Evolutionary conservation across 768 basidiomycete genomes (phyloP), one percentile per base, ranked within the genome.

Genomic region (Baorangia bicolor): DNA sequence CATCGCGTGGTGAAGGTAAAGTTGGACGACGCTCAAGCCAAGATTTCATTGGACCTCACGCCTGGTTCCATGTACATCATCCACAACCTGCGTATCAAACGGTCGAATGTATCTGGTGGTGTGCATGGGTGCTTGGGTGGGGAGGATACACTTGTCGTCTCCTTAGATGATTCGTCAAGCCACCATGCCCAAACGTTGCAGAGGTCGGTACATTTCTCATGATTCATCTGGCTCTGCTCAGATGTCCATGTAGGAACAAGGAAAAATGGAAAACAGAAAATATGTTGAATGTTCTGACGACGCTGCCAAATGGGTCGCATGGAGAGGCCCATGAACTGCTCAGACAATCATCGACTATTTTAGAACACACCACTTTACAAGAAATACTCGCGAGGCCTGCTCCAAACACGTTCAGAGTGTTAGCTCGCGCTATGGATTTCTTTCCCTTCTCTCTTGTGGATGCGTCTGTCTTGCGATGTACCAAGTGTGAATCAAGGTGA

Each of bases 391-490:
- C 64, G 14, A 55, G 58, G 27, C 60, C 70, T 23, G 66, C 64
- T 38, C 74, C 80, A 4, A 68, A 67, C 16, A 73, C 67, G 39
- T 81, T 78, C 54, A 74, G 68, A 37, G 65, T 87, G 23, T 61
- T 72, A 11, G 86, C 81, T 7, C 79, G 79, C 20, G 75, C 79
- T 3, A 62, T 81, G 10, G 83, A 85, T 61, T 87, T 81, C 62
- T 78, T 76, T 60, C 88, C 88, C 1, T 71, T 76, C 31, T 63
- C 75, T 28, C 61, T 87, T 28, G 59, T 69, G 27, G 76, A 85
- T 16, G 81, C 77, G 16, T 76, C 80, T 34, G 70, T 74, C 25
- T 69, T 80, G 34, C 71, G 71, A 37, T 90, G 87, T 67, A 74
- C 71, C 8, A 76, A 75, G 4, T 90, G 88, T 68, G 62, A 77